Conservation (phyloP, 257 asterid species). For the Eustoma russellianum region DNA sequence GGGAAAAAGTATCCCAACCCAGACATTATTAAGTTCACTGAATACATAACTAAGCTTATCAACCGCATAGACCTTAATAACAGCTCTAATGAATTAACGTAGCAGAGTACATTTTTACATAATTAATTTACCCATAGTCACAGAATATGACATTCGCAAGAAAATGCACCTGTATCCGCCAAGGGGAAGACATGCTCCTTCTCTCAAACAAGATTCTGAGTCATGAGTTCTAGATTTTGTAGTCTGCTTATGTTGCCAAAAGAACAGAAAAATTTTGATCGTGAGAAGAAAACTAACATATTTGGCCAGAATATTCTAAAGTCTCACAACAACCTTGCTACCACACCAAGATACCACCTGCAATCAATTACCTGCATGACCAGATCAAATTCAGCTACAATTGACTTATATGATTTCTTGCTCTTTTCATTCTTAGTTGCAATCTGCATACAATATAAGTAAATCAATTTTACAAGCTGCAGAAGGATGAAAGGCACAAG, state of each 20-base stretch:
- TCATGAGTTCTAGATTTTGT: conserved; percentile 86
- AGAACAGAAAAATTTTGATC: conserved; percentile 4
- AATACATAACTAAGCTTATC: too few species aligned
- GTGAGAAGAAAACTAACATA: conserved; percentile 6
- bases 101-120: too few species aligned
- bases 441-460: conserved; percentile 38
- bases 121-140: too few species aligned
- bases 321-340: neutral
- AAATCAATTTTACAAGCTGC: too few species aligned
- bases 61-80: too few species aligned
- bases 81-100: too few species aligned
- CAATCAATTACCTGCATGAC: conserved; percentile 74
- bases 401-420: conserved; percentile 35
- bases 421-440: conserved; percentile 45
- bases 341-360: neutral
- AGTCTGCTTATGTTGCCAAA: conserved; percentile 40
- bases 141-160: neutral
- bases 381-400: conserved; percentile 90
- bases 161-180: conserved; percentile 95
- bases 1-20: too few species aligned
- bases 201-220: conserved; percentile 82
- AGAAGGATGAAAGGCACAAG: too few species aligned
- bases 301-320: conserved; percentile 1
- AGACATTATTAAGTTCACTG: too few species aligned
- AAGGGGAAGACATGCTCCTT: conserved; percentile 81